Evolutionary conservation across 73 alveolate genomes (phyloP), one percentile per base, ranked within the genome.

Genomic region (Stentor roeselii): DNA sequence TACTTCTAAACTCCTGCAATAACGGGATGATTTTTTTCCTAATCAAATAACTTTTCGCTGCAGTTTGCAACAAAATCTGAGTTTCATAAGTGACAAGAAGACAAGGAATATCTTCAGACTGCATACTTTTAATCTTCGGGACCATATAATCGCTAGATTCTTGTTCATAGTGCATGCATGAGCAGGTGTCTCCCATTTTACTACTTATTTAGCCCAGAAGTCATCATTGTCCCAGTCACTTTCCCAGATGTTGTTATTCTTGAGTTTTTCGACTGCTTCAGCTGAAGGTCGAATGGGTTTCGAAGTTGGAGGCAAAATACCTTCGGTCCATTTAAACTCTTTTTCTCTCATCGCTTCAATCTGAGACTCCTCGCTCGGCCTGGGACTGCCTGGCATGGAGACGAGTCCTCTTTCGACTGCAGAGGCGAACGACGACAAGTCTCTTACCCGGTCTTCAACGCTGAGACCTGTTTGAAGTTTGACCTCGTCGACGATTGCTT

Each of bases 401-500:
- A 67, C 2, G 21, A 67, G 27, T 1, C 80, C 80, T 67, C 14
- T 21, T 30, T 67, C 37, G 27, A 67, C 37, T 21, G 50, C 80
- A 30, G 21, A 27, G 2, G 21, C 41, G 34, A 67, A 67, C 21
- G 50, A 15, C 37, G 21, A 36, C 11, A 67, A 32, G 34, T 67
- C 37, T 21, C 37, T 21, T 67, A 40, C 15, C 2, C 37, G 0
- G 41, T 21, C 80, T 67, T 67, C 80, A 21, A 34, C 2, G 1
- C 80, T 32, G 11, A 67, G 37, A 30, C 37, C 37, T 30, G 89
- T 80, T 84, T 88, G 76, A 27, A 88, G 76, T 75, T 84, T 88
- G 14, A 92, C 92, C 78, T 92, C 95, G 42, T 94, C 98, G 34
- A 90, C 87, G 11, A 93, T 91, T 27, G 96, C 90, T 82, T 94